Percentiles rank a stretch among this genome's conserved stretches.
Evolutionary conservation across 768 basidiomycete species (phyloP).

Genomic region (Favolaschia claudopus): DNA sequence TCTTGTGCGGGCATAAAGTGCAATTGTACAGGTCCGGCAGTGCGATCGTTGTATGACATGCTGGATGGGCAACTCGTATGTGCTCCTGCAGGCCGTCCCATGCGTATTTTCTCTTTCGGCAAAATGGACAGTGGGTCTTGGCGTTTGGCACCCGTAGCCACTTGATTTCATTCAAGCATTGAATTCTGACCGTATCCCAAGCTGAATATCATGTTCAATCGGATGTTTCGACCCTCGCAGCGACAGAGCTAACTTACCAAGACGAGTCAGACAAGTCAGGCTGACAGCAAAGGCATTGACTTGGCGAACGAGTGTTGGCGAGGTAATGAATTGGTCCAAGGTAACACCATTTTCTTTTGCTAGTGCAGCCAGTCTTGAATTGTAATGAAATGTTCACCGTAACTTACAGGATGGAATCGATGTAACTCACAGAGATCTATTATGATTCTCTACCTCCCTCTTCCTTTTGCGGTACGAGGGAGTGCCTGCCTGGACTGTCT

Average conservation of each 20-base stretch:
- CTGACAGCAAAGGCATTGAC: slow-evolving; percentile 1
- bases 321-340: neutral
- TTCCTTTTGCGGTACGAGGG: neutral
- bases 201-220: neutral
- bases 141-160: neutral
- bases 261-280: neutral
- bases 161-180: neutral
- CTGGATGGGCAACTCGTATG: neutral
- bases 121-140: neutral
- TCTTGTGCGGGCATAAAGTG: neutral
- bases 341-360: neutral
- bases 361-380: neutral
- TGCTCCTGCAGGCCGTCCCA: neutral
- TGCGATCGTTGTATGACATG: neutral
- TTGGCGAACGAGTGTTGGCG: neutral
- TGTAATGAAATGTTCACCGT: no score
- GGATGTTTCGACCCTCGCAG: no score
- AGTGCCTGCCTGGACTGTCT: neutral
- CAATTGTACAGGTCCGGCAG: neutral
- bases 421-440: neutral
- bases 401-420: no score
- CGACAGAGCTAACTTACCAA: neutral
- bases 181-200: neutral
- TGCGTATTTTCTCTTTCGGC: neutral
- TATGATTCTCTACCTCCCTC: neutral